A percentile compares a stretch with the other conserved stretches of the same genome.
Conservation (phyloP, 2,329 filamentous ascomycete species). For the Pseudodiploospora longispora region DNA sequence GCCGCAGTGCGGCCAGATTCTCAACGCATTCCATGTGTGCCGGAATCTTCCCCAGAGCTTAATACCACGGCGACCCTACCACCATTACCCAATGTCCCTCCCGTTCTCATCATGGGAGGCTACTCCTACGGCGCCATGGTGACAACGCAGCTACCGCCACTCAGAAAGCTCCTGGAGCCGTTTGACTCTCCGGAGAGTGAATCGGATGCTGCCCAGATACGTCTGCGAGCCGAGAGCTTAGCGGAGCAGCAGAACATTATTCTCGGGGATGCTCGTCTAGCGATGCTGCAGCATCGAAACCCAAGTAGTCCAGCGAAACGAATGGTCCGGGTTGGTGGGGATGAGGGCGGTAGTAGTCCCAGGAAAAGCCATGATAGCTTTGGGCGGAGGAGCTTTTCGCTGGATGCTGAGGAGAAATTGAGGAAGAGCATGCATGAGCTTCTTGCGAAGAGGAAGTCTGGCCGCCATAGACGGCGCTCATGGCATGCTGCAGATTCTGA, state of each 20-base stretch:
- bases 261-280: conserved; percentile 27
- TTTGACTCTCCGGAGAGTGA: conserved; percentile 48
- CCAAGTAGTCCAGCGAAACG: conserved; percentile 15
- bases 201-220: conserved; percentile 59
- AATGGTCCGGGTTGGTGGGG: conserved; percentile 41
- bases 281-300: conserved; percentile 19
- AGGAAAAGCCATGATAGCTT: conserved; percentile 31
- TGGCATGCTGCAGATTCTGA: not conserved
- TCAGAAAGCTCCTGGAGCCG: conserved; percentile 48
- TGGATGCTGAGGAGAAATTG: conserved; percentile 40
- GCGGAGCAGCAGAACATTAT: conserved; percentile 53
- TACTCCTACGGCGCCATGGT: conserved; percentile 91
- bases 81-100: conserved; percentile 9
- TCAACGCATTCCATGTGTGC: not conserved
- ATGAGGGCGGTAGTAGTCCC: conserved; percentile 33
- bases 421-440: conserved; percentile 40
- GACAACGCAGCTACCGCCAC: conserved; percentile 60
- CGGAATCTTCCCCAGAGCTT: not conserved
- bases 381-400: conserved; percentile 26
- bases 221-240: conserved; percentile 59
- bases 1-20: conserved; percentile 4
- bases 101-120: conserved; percentile 57
- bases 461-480: conserved; percentile 9
- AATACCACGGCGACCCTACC: not conserved
- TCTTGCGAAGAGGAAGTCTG: conserved; percentile 30